Conservation (phyloP, 352 stramenopile genomes). For the Saprolegnia diclina region DNA sequence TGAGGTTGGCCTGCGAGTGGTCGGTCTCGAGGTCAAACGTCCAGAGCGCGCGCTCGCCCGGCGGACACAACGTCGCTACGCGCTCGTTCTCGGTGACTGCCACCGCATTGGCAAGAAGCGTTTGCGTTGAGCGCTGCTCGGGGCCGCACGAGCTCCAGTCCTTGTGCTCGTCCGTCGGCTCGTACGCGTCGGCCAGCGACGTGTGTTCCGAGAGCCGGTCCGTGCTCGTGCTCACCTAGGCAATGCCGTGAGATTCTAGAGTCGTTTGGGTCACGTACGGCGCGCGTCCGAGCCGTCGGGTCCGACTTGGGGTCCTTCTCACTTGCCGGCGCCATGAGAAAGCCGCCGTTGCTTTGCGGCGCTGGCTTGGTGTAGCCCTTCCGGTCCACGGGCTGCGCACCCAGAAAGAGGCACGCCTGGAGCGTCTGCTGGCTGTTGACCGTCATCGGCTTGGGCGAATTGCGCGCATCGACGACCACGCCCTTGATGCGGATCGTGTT, state of each 20-base stretch:
- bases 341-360: constrained; percentile 81
- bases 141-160: constrained; percentile 84
- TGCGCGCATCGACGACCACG: constrained; percentile 81
- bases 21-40: constrained; percentile 88
- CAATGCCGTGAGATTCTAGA: not conserved
- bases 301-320: constrained; percentile 18
- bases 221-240: constrained; percentile 30
- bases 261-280: not conserved
- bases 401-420: constrained; percentile 80
- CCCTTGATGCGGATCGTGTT: constrained; percentile 85
- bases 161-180: constrained; percentile 78
- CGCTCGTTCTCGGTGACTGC: constrained; percentile 31
- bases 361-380: constrained; percentile 80
- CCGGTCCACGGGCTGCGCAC: constrained; percentile 78
- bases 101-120: constrained; percentile 31
- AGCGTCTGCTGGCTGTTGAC: constrained; percentile 85
- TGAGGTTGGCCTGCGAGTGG: constrained; percentile 47
- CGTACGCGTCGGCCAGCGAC: constrained; percentile 29
- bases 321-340: constrained; percentile 51
- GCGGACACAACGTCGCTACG: constrained; percentile 70
- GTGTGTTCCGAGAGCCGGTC: constrained; percentile 69
- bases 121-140: constrained; percentile 69
- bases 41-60: constrained; percentile 78
- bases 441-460: constrained; percentile 79
- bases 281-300: constrained; percentile 3